A percentile compares a stretch with the other conserved stretches of the same genome.
Evolutionary conservation across 169 alveolate species (phyloP).

Genomic region (Babesia gibsoni): DNA sequence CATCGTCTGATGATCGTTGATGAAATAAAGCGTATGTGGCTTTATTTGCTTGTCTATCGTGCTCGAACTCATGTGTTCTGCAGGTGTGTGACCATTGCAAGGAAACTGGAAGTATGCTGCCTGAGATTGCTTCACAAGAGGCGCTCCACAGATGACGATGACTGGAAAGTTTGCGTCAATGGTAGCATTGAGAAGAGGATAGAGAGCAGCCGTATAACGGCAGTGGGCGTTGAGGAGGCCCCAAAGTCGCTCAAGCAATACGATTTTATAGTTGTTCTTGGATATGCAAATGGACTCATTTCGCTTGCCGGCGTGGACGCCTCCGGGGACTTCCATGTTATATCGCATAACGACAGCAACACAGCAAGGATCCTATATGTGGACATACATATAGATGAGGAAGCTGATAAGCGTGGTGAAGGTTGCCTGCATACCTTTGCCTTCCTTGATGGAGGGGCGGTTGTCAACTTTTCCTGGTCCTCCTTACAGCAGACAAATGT

Average conservation of each 20-base stretch:
- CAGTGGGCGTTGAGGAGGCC: not conserved
- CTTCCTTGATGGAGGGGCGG: slow-evolving; percentile 12
- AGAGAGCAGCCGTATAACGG: slow-evolving; percentile 4
- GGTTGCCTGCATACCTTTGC: slow-evolving; percentile 7
- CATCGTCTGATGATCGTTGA: not conserved
- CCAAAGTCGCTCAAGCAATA: not conserved
- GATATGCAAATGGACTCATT: slow-evolving; percentile 21
- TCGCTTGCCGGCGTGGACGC: slow-evolving; percentile 34
- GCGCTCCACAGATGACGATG: slow-evolving; percentile 1
- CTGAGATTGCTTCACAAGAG: slow-evolving; percentile 1
- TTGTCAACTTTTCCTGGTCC: slow-evolving; percentile 19
- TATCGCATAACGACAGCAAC: slow-evolving; percentile 21
- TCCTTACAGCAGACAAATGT: slow-evolving; percentile 1
- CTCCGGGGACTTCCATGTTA: slow-evolving; percentile 11
- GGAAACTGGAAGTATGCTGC: slow-evolving; percentile 28
- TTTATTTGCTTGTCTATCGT: not conserved
- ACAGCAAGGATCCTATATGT: not conserved
- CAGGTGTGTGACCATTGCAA: slow-evolving; percentile 30
- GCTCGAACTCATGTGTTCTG: not conserved
- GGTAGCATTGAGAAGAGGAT: not conserved
- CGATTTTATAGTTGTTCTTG: slow-evolving; percentile 20
- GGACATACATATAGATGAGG: slow-evolving; percentile 3
- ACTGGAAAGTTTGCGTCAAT: slow-evolving; percentile 36
- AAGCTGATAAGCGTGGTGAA: not conserved
- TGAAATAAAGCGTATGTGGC: not conserved